phyloP scores from a whole-genome alignment of 2,329 filamentous ascomycete genomes.

The Ophiostoma triangulosporum region DNA sequence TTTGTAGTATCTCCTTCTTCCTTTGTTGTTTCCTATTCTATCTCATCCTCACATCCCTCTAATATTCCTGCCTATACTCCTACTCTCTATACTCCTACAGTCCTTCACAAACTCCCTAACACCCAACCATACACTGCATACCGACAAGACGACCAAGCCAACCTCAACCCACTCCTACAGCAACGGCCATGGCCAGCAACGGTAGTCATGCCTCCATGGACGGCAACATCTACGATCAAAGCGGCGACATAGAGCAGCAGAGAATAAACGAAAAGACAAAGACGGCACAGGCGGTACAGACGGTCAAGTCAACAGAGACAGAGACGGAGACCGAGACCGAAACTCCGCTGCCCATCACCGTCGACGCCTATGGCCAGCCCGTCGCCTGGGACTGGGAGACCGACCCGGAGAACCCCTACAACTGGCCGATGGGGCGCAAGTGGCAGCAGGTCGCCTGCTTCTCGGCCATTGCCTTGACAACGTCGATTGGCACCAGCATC shows the following conservation, averaged over 20 bases:
- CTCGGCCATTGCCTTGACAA: slow-evolving; percentile 28
- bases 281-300: no score
- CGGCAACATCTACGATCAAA: neutral
- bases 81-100: no score
- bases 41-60: no score
- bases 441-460: slow-evolving; percentile 25
- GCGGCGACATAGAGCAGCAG: neutral
- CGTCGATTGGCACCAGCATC: slow-evolving; percentile 40
- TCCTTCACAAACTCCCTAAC: no score
- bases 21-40: no score
- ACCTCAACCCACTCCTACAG: neutral
- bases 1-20: no score
- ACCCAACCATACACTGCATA: neutral
- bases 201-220: neutral
- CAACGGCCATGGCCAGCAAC: neutral
- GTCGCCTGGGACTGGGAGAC: slow-evolving; percentile 21
- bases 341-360: neutral
- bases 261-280: no score
- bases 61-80: no score
- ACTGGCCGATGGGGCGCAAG: slow-evolving; percentile 33
- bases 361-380: neutral
- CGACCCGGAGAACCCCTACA: slow-evolving; percentile 34
- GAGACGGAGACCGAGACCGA: neutral
- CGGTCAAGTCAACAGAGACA: neutral
- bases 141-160: neutral